Percentiles rank a stretch among this genome's conserved stretches.
These are phyloP conservation scores for Ogataea hybrid DNA, from an alignment of 1,139 yeast genomes.

Conservation along the genomic window DNA sequence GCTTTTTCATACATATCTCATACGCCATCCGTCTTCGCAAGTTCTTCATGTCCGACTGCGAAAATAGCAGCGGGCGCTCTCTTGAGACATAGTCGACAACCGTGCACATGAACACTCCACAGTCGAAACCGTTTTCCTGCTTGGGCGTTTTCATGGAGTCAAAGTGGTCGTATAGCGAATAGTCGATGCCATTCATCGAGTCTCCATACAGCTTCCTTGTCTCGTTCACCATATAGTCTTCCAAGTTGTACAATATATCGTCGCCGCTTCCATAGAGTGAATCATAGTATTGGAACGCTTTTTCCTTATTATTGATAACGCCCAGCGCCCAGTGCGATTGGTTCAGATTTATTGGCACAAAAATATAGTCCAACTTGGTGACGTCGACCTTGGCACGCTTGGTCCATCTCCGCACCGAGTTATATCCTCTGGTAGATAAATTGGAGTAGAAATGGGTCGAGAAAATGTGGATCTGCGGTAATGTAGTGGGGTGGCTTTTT, in stretches of 20 bases:
- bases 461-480: conserved; percentile 60
- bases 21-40: conserved; percentile 73
- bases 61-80: conserved; percentile 46
- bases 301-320: conserved; percentile 60
- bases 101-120: conserved; percentile 92
- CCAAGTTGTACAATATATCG: conserved; percentile 51
- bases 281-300: conserved; percentile 70
- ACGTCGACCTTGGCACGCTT: conserved; percentile 75
- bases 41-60: conserved; percentile 67
- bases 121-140: conserved; percentile 88
- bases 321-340: conserved; percentile 94
- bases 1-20: conserved; percentile 34
- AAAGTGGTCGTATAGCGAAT: conserved; percentile 35
- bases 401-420: conserved; percentile 87
- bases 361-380: conserved; percentile 57
- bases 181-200: conserved; percentile 35
- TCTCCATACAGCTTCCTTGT: conserved; percentile 42
- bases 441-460: conserved; percentile 86
- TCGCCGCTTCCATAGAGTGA: conserved; percentile 66
- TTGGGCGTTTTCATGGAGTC: conserved; percentile 63
- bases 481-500: conserved; percentile 20
- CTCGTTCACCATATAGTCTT: conserved; percentile 60
- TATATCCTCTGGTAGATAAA: conserved; percentile 67
- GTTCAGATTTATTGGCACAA: conserved; percentile 81
- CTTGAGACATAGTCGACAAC: conserved; percentile 64